Conservation (phyloP, 805 yeast species). For the Barnettozyma sucrosica region DNA sequence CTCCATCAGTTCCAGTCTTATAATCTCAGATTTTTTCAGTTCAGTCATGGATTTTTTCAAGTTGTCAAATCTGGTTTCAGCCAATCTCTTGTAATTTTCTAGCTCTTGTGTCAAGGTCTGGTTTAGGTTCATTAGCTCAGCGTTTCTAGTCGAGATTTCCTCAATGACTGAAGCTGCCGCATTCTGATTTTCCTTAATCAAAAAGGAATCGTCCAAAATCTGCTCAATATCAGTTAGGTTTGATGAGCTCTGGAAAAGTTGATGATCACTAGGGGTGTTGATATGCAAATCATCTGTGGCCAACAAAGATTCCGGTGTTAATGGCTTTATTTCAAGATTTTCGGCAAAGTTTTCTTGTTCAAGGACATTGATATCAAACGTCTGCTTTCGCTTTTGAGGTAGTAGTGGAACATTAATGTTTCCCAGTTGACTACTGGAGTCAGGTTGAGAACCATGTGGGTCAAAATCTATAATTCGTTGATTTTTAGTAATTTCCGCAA, state of each 20-base stretch:
- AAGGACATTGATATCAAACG: neutral
- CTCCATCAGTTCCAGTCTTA: slow-evolving; percentile 30
- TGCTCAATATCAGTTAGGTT: slow-evolving; percentile 8
- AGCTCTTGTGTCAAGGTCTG: slow-evolving; percentile 1
- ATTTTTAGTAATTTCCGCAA: slow-evolving; percentile 12
- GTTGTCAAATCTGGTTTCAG: slow-evolving; percentile 28
- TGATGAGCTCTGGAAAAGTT: neutral
- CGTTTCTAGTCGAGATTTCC: neutral
- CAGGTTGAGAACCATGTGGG: neutral
- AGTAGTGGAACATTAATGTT: neutral
- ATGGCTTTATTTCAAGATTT: slow-evolving; percentile 10
- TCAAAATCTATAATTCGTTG: neutral
- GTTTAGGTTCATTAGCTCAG: slow-evolving; percentile 4
- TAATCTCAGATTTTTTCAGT: slow-evolving; percentile 32
- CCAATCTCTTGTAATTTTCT: slow-evolving; percentile 28
- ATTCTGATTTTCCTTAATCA: neutral
- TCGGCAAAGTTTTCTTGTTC: neutral
- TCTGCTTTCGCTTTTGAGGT: neutral
- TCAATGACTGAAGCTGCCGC: neutral
- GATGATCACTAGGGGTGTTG: slow-evolving; percentile 16
- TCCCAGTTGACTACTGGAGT: neutral
- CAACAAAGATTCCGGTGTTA: slow-evolving; percentile 33
- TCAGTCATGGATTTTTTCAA: slow-evolving; percentile 28
- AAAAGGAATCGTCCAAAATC: slow-evolving; percentile 3
- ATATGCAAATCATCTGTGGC: slow-evolving; percentile 27